A percentile compares a stretch with the other conserved stretches of the same genome.
Conservation (phyloP, 2,329 filamentous ascomycete genomes). For the Coniochaeta prunicola region DNA sequence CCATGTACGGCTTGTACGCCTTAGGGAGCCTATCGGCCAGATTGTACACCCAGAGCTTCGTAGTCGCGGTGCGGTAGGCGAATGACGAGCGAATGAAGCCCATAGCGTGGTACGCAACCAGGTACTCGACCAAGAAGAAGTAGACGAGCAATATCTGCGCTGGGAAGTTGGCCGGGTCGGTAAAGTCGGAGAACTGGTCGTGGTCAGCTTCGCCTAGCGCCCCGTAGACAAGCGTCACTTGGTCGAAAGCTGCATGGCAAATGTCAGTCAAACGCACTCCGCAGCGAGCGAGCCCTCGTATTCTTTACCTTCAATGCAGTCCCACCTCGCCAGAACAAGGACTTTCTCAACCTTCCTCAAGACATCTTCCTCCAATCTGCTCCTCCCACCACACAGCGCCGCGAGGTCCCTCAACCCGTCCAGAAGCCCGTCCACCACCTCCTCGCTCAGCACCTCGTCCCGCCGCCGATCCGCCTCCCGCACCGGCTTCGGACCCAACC, state of each 20-base stretch:
- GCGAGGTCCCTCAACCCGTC: constrained; percentile 19
- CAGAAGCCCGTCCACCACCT: constrained; percentile 19
- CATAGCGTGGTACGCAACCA: constrained; percentile 12
- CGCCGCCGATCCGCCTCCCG: constrained; percentile 4
- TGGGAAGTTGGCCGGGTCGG: constrained; percentile 19
- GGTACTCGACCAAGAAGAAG: constrained; percentile 22
- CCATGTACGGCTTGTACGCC: constrained; percentile 10
- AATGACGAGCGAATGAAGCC: constrained; percentile 6
- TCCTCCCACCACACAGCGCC: constrained; percentile 19
- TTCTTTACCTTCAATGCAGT: constrained; percentile 22
- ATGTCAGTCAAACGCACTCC: no score
- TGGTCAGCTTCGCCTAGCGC: constrained; percentile 17
- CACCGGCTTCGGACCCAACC: constrained; percentile 12
- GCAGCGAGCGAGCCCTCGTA: neutral
- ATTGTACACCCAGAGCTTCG: constrained; percentile 11
- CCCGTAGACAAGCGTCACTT: constrained; percentile 19
- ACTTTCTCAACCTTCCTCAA: constrained; percentile 22
- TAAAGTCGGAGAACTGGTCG: constrained; percentile 24
- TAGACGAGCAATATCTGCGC: constrained; percentile 29
- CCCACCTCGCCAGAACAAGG: constrained; percentile 14
- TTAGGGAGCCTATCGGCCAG: constrained; percentile 9
- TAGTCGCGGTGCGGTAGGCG: constrained; percentile 8
- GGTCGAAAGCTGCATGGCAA: constrained; percentile 12
- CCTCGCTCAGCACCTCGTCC: constrained; percentile 8
- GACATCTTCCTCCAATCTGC: constrained; percentile 21